phyloP scores from a whole-genome alignment of 23 red algal genomes.

The Agarophyton chilense region DNA sequence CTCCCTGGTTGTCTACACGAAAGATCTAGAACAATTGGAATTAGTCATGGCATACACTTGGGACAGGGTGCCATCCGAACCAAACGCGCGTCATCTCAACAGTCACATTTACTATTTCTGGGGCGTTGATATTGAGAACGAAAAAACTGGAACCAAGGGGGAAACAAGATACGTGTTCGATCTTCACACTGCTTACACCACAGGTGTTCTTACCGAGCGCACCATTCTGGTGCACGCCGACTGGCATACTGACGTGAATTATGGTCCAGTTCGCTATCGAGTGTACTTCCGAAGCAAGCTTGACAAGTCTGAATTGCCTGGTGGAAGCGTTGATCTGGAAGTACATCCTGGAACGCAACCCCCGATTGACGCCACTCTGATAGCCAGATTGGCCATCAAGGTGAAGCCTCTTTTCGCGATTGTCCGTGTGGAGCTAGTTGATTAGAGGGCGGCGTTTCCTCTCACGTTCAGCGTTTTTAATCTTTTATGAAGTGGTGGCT shows the following conservation, averaged over 20 bases:
- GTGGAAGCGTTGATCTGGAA: neutral
- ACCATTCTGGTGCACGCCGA: neutral
- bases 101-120: constrained; percentile 12
- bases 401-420: neutral
- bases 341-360: neutral
- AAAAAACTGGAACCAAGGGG: neutral
- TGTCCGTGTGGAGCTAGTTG: neutral
- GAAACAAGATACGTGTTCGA: neutral
- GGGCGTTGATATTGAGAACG: neutral
- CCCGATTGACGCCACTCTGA: neutral
- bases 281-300: neutral
- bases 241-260: neutral
- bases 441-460: neutral
- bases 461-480: too few relatives aligned
- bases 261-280: neutral
- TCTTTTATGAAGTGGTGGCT: too few relatives aligned
- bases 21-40: neutral
- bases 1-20: neutral
- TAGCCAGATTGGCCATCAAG: neutral
- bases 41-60: neutral
- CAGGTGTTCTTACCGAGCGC: neutral
- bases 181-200: neutral
- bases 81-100: neutral
- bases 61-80: neutral
- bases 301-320: neutral